Conservation (phyloP, 768 basidiomycete genomes). For the Strobilomyces dryophilus region DNA sequence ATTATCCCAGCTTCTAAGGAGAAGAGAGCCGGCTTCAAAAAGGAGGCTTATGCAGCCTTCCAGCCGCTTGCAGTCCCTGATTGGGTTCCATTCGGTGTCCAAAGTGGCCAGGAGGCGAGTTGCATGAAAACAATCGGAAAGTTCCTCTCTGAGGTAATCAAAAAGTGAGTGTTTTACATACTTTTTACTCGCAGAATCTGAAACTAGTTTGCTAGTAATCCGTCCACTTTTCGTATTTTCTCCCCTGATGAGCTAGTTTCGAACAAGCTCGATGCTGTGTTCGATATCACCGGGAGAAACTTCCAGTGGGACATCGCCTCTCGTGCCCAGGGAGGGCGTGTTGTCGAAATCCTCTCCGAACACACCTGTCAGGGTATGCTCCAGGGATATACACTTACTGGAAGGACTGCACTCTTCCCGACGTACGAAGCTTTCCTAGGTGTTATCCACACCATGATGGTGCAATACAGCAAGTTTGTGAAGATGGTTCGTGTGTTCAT, state of each 20-base stretch:
- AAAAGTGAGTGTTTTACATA: slow-evolving; percentile 36
- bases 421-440: slow-evolving; percentile 91
- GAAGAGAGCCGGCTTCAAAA: slow-evolving; percentile 65
- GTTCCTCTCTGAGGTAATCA: slow-evolving; percentile 54
- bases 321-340: slow-evolving; percentile 70
- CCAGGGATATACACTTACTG: slow-evolving; percentile 90
- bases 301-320: slow-evolving; percentile 80
- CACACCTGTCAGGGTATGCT: slow-evolving; percentile 90
- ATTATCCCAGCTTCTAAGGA: slow-evolving; percentile 52
- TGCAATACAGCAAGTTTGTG: slow-evolving; percentile 82
- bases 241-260: slow-evolving; percentile 86
- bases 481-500: slow-evolving; percentile 58
- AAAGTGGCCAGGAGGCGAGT: slow-evolving; percentile 58
- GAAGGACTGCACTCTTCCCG: slow-evolving; percentile 81
- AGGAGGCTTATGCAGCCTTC: slow-evolving; percentile 63
- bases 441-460: slow-evolving; percentile 87
- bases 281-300: slow-evolving; percentile 64
- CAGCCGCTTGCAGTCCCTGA: slow-evolving; percentile 57
- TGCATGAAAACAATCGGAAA: slow-evolving; percentile 72
- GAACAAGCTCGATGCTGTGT: slow-evolving; percentile 82
- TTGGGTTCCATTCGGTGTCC: slow-evolving; percentile 53
- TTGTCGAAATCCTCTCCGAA: slow-evolving; percentile 86
- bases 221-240: slow-evolving; percentile 79
- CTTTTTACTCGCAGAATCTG: not conserved
- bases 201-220: slow-evolving; percentile 49